Base-by-base conservation (phyloP, 495 filamentous ascomycete species). In the Penicillium paradoxum region DNA sequence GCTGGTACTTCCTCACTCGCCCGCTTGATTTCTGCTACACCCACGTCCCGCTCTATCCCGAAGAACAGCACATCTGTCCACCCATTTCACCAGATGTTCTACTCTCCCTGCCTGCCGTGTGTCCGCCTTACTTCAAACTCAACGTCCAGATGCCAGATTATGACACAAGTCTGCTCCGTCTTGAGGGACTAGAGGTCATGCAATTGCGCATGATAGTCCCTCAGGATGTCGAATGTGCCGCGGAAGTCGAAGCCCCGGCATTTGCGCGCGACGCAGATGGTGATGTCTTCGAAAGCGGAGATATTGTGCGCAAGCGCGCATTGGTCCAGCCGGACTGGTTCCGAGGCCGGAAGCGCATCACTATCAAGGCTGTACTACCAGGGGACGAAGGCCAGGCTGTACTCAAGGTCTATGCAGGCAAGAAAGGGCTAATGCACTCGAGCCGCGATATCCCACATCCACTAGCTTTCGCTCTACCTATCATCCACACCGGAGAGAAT, bases 321-420 rank as follows among this genome's bases (percentile, higher is more conserved):
- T 78, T 97, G 2, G 85, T 90, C 2, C 93, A 98, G 65, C 87
- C 91, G 2, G 90, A 95, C 62, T 98, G 93, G 93, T 76, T 91
- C 59, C 77, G 72, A 53, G 90, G 91, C 21, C 73, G 85, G 47
- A 98, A 97, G 67, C 85, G 89, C 11, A 96, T 92, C 64, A 95
- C 89, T 1, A 77, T 98, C 55, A 97, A 97, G 67, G 92, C 89
- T 4, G 76, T 97, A 8, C 75, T 97, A 0, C 91, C 95, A 13
- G 86, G 90, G 11, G 89, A 96, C 51, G 91, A 96, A 66, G 90
- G 90, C 18, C 86, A 88, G 33, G 93, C 87, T 38, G 78, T 88
- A n/a, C 71, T 99, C 33, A 97, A 96, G 65, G 76, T 99, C 19
- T 97, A 96, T 66, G 91, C 91, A 21, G 93, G 93, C 24, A 93